A percentile compares a stretch with the other conserved stretches of the same genome.
These are phyloP conservation scores for Sphaerobolus stellatus DNA, from an alignment of 1,284 basidiomycete species.

Conservation along the genomic window DNA sequence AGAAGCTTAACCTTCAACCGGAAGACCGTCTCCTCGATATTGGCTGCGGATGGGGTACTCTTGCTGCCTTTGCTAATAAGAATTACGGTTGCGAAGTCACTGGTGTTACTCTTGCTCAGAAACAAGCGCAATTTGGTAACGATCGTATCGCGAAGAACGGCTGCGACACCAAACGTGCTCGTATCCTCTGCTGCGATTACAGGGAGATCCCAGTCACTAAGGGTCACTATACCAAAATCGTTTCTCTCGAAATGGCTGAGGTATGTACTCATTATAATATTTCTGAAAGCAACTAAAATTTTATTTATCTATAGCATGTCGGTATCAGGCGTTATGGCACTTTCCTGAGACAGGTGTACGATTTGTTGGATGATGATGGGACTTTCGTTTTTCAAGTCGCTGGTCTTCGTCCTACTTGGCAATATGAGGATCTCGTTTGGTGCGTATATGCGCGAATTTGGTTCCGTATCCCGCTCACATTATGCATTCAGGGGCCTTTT, in stretches of 20 bases:
- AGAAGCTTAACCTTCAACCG: slow-evolving; percentile 87
- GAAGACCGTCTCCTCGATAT: slow-evolving; percentile 66
- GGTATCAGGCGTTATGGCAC: slow-evolving; percentile 90
- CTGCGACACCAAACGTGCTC: slow-evolving; percentile 71
- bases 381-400: slow-evolving; percentile 96
- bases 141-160: slow-evolving; percentile 85
- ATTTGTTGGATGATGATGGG: slow-evolving; percentile 93
- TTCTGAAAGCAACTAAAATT: neutral
- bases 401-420: slow-evolving; percentile 91
- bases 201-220: slow-evolving; percentile 84
- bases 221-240: slow-evolving; percentile 91
- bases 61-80: slow-evolving; percentile 92
- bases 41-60: slow-evolving; percentile 98
- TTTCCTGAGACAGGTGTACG: slow-evolving; percentile 91
- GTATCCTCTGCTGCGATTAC: slow-evolving; percentile 94
- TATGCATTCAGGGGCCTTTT: slow-evolving; percentile 64
- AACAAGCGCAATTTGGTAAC: slow-evolving; percentile 93
- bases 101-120: slow-evolving; percentile 89
- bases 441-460: slow-evolving; percentile 27
- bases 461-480: neutral
- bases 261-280: slow-evolving; percentile 33
- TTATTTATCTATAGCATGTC: slow-evolving; percentile 63
- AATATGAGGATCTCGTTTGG: slow-evolving; percentile 98
- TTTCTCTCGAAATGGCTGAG: slow-evolving; percentile 98
- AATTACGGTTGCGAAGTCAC: slow-evolving; percentile 96